These are phyloP conservation scores for Penicillium bialowiezense DNA, from an alignment of 495 filamentous ascomycete species.

Conservation along the genomic window DNA sequence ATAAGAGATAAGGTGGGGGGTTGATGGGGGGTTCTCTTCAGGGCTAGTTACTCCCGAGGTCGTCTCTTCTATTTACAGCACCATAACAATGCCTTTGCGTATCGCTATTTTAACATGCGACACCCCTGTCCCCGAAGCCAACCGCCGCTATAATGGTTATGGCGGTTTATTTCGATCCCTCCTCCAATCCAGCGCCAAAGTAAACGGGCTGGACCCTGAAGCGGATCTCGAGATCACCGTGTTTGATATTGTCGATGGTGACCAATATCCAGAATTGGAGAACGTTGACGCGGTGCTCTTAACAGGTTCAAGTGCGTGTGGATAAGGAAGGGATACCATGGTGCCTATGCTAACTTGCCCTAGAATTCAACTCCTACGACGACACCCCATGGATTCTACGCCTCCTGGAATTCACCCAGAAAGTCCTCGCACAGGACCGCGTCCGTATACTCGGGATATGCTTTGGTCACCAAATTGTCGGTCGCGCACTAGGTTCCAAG, in stretches of 20 bases:
- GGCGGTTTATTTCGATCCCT: constrained; percentile 67
- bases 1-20: not conserved
- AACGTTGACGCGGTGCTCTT: constrained; percentile 80
- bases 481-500: constrained; percentile 65
- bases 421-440: constrained; percentile 52
- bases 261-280: constrained; percentile 64
- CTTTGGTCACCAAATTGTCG: constrained; percentile 91
- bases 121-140: constrained; percentile 55
- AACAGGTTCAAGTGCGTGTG: constrained; percentile 61
- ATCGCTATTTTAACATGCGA: constrained; percentile 86
- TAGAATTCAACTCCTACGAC: constrained; percentile 62
- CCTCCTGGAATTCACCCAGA: constrained; percentile 67
- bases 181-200: constrained; percentile 50
- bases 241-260: constrained; percentile 63
- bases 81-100: constrained; percentile 47
- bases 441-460: constrained; percentile 78
- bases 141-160: constrained; percentile 68
- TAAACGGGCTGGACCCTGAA: constrained; percentile 35
- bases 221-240: constrained; percentile 55
- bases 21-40: too few relatives aligned
- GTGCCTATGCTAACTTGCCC: not conserved
- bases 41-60: not conserved
- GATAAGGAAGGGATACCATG: not conserved
- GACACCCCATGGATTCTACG: constrained; percentile 71
- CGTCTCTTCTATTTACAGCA: not conserved